phyloP scores from a whole-genome alignment of 1,284 basidiomycete genomes.

The Crucibulum parvulum region DNA sequence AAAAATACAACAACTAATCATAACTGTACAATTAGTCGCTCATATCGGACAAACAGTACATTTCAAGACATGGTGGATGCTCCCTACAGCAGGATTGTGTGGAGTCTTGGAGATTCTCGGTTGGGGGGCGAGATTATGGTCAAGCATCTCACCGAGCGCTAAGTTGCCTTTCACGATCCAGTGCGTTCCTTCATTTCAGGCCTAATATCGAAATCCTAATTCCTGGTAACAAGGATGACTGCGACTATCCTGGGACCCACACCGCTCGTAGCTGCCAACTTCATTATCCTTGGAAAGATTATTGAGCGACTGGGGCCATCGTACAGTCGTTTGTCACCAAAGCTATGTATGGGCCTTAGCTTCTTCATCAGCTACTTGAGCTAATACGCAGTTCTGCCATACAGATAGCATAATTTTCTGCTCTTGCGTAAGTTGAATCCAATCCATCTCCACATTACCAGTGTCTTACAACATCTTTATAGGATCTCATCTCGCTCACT shows the following conservation, averaged over 20 bases:
- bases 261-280: conserved; percentile 57
- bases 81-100: conserved; percentile 2
- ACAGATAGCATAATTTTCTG: conserved; percentile 54
- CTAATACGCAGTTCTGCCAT: neutral
- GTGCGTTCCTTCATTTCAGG: neutral
- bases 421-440: conserved; percentile 33
- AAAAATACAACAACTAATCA: neutral
- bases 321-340: conserved; percentile 52
- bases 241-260: conserved; percentile 48
- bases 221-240: conserved; percentile 4
- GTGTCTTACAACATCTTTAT: neutral
- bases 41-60: conserved; percentile 1
- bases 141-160: neutral
- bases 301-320: conserved; percentile 45
- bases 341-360: conserved; percentile 42
- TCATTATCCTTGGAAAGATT: conserved; percentile 55
- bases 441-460: neutral
- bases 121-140: conserved; percentile 9
- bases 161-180: neutral
- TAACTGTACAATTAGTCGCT: neutral
- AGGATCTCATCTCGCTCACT: conserved; percentile 57
- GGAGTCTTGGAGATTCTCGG: conserved; percentile 8
- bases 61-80: neutral
- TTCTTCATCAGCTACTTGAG: neutral
- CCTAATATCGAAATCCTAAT: neutral